Percentiles rank a stretch among this genome's conserved stretches.
phyloP scores from a whole-genome alignment of 1,139 yeast species.

The Lodderomyces theae region DNA sequence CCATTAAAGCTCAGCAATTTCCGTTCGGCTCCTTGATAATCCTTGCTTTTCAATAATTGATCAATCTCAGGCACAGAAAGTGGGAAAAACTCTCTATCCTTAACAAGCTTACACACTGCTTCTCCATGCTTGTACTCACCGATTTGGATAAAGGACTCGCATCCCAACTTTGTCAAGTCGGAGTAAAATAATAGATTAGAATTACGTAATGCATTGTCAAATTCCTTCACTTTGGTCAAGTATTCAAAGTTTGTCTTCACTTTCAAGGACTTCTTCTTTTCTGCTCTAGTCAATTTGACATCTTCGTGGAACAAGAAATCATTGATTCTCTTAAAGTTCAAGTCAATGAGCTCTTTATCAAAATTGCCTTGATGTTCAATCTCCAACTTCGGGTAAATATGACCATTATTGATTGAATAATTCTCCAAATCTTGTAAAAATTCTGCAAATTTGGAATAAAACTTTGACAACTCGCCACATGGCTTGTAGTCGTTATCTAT shows the following conservation, averaged over 20 bases:
- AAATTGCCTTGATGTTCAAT: constrained; percentile 8
- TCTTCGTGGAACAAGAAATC: constrained; percentile 26
- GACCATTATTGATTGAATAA: constrained; percentile 40
- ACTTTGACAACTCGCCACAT: constrained; percentile 54
- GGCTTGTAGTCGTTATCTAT: constrained; percentile 61
- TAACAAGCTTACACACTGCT: constrained; percentile 31
- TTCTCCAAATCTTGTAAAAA: constrained; percentile 41
- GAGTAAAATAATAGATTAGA: constrained; percentile 18
- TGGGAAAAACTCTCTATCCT: constrained; percentile 38
- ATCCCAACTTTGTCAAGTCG: constrained; percentile 41
- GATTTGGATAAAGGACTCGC: constrained; percentile 44
- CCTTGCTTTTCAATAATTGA: constrained; percentile 35
- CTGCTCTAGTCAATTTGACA: constrained; percentile 31
- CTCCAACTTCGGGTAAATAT: constrained; percentile 26
- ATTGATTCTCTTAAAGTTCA: constrained; percentile 21
- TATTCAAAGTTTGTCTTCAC: constrained; percentile 31
- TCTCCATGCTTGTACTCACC: constrained; percentile 27
- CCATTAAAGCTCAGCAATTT: constrained; percentile 29
- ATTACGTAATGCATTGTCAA: neutral
- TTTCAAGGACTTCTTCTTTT: constrained; percentile 19
- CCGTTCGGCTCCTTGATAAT: constrained; percentile 42
- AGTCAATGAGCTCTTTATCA: constrained; percentile 15
- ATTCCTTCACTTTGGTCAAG: constrained; percentile 15
- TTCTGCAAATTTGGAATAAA: constrained; percentile 32
- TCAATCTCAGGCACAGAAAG: constrained; percentile 47